These are phyloP conservation scores for Echium plantagineum DNA, from an alignment of 257 asterid species.

Conservation along the genomic window DNA sequence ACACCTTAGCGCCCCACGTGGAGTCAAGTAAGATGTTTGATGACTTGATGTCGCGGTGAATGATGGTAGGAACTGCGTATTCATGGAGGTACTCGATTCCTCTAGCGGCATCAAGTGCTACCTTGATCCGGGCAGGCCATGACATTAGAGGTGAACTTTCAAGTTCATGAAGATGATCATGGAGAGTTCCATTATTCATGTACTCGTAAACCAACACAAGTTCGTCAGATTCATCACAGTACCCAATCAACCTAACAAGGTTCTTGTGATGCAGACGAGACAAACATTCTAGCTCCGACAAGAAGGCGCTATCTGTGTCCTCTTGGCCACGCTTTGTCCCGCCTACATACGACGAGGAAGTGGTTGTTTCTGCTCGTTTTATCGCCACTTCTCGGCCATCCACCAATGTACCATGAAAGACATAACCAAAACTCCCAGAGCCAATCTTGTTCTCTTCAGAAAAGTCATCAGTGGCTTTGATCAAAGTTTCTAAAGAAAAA, in stretches of 20 bases:
- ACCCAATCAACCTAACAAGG: slow-evolving; percentile 58
- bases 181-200: slow-evolving; percentile 73
- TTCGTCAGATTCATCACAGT: slow-evolving; percentile 59
- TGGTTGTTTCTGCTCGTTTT: slow-evolving; percentile 54
- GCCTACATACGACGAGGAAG: slow-evolving; percentile 35
- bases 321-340: slow-evolving; percentile 38
- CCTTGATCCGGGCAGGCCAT: slow-evolving; percentile 54
- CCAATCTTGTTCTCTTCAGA: slow-evolving; percentile 77
- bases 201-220: slow-evolving; percentile 57
- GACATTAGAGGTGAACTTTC: slow-evolving; percentile 39
- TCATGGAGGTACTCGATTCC: slow-evolving; percentile 82
- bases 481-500: slow-evolving; percentile 38
- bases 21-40: slow-evolving; percentile 66
- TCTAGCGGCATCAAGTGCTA: slow-evolving; percentile 71
- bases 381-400: slow-evolving; percentile 59
- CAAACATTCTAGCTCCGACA: slow-evolving; percentile 61
- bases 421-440: slow-evolving; percentile 77
- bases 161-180: slow-evolving; percentile 60
- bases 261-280: slow-evolving; percentile 69
- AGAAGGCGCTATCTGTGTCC: slow-evolving; percentile 61
- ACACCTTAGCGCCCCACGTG: slow-evolving; percentile 61
- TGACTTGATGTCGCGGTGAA: slow-evolving; percentile 85
- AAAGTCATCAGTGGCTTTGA: slow-evolving; percentile 45
- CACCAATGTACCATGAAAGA: slow-evolving; percentile 46
- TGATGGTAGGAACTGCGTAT: slow-evolving; percentile 58